A percentile compares a stretch with the other conserved stretches of the same genome.
These are phyloP conservation scores for Orbilia oligospora DNA, from an alignment of 2,329 filamentous ascomycete species.

Conservation along the genomic window DNA sequence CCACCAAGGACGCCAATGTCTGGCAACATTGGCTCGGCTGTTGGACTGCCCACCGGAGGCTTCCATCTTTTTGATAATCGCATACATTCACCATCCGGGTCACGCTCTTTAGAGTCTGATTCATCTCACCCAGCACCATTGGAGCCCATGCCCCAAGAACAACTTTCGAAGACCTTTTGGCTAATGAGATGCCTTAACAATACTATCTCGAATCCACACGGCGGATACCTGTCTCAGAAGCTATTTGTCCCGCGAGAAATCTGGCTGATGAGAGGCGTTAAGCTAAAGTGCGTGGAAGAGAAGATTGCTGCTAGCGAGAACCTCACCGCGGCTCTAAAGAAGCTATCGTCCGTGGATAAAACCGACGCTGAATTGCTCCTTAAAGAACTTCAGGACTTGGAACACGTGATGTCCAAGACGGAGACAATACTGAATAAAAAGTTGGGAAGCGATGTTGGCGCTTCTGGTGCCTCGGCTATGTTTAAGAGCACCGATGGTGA, in stretches of 20 bases:
- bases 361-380: slow-evolving; percentile 91
- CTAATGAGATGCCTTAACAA: slow-evolving; percentile 95
- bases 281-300: slow-evolving; percentile 90
- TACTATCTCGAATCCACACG: slow-evolving; percentile 89
- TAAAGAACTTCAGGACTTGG: slow-evolving; percentile 92
- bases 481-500: slow-evolving; percentile 75
- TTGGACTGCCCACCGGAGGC: slow-evolving; percentile 76
- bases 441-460: slow-evolving; percentile 91
- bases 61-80: slow-evolving; percentile 87
- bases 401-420: slow-evolving; percentile 87
- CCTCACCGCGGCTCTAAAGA: slow-evolving; percentile 87
- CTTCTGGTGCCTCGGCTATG: slow-evolving; percentile 78
- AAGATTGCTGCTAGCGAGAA: slow-evolving; percentile 93
- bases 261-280: slow-evolving; percentile 94
- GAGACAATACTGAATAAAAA: slow-evolving; percentile 83
- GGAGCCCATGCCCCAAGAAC: slow-evolving; percentile 91
- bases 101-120: slow-evolving; percentile 71
- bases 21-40: slow-evolving; percentile 67
- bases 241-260: slow-evolving; percentile 93
- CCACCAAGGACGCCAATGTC: slow-evolving; percentile 57
- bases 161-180: slow-evolving; percentile 95
- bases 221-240: slow-evolving; percentile 90
- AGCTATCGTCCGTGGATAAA: slow-evolving; percentile 86
- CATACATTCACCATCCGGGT: slow-evolving; percentile 77
- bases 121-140: slow-evolving; percentile 81